A percentile compares a stretch with the other conserved stretches of the same genome.
These are phyloP conservation scores for Ophiosphaerella narmari DNA, from an alignment of 2,329 filamentous ascomycete species.

Conservation along the genomic window DNA sequence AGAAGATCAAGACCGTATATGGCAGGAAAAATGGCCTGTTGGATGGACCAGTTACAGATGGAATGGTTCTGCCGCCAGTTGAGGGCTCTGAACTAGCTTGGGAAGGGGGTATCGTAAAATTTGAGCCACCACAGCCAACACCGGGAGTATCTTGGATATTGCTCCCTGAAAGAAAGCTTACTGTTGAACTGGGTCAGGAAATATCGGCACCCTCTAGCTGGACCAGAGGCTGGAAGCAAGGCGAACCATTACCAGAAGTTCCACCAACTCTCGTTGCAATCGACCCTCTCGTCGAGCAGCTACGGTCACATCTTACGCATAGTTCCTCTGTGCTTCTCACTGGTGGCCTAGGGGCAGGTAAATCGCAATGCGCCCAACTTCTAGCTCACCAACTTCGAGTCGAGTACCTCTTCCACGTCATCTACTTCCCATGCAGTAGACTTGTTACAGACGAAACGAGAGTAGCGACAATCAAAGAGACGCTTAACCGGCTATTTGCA, in stretches of 20 bases:
- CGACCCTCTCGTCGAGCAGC: slow-evolving; percentile 72
- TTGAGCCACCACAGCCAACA: slow-evolving; percentile 62
- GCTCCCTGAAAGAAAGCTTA: slow-evolving; percentile 73
- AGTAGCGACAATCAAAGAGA: slow-evolving; percentile 89
- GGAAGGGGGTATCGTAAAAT: slow-evolving; percentile 82
- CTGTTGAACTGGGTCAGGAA: slow-evolving; percentile 76
- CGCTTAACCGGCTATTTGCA: slow-evolving; percentile 81
- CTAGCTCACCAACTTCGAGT: slow-evolving; percentile 74
- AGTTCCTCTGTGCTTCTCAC: slow-evolving; percentile 89
- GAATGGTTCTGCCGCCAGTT: slow-evolving; percentile 72
- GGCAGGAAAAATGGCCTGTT: slow-evolving; percentile 69
- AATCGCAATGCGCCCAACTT: slow-evolving; percentile 78
- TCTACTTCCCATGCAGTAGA: slow-evolving; percentile 85
- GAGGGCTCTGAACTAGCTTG: slow-evolving; percentile 64
- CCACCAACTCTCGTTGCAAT: slow-evolving; percentile 78
- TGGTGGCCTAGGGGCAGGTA: slow-evolving; percentile 87
- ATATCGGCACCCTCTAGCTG: slow-evolving; percentile 67
- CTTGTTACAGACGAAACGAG: slow-evolving; percentile 90
- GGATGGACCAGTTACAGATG: slow-evolving; percentile 85
- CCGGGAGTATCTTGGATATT: slow-evolving; percentile 68
- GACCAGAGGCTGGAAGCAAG: slow-evolving; percentile 55
- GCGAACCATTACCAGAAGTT: slow-evolving; percentile 58
- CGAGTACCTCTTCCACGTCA: slow-evolving; percentile 77
- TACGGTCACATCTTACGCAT: slow-evolving; percentile 77
- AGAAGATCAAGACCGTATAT: slow-evolving; percentile 74